Conservation (phyloP, 495 filamentous ascomycete species). For the Trichoderma virens region DNA sequence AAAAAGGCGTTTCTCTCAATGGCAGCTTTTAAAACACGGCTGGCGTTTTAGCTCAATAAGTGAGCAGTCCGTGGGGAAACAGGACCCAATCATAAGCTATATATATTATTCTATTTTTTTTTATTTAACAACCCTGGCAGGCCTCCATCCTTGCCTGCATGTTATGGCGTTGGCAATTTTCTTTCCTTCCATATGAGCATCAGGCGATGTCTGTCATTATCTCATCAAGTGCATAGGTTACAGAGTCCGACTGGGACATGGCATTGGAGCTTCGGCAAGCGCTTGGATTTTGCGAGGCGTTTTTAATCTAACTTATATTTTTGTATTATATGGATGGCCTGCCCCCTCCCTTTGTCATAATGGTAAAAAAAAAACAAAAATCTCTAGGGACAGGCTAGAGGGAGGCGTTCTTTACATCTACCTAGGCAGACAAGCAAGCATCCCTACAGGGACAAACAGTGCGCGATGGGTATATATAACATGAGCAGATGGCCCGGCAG, state of each 20-base stretch:
- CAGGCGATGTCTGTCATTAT: neutral
- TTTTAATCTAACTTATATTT: neutral
- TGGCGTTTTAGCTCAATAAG: no score
- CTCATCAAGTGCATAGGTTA: neutral
- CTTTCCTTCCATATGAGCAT: neutral
- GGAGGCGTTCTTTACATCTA: neutral
- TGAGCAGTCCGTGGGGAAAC: no score
- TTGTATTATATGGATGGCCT: neutral
- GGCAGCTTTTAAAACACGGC: no score
- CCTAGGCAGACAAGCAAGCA: neutral
- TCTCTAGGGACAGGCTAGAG: neutral
- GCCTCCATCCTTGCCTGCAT: neutral
- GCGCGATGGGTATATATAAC: conserved; percentile 2
- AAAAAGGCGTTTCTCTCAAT: no score
- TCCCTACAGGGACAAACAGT: neutral
- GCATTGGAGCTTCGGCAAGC: neutral
- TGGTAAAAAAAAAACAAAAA: neutral
- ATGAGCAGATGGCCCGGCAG: neutral
- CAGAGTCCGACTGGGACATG: neutral
- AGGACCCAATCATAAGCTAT: neutral
- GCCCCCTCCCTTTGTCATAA: neutral
- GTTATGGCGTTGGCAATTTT: neutral
- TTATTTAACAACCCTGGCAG: no score
- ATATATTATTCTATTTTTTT: neutral
- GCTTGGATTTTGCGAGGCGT: conserved; percentile 2